Evolutionary conservation across 2,329 filamentous ascomycete species (phyloP).

Genomic region (Pezicula carpinea): DNA sequence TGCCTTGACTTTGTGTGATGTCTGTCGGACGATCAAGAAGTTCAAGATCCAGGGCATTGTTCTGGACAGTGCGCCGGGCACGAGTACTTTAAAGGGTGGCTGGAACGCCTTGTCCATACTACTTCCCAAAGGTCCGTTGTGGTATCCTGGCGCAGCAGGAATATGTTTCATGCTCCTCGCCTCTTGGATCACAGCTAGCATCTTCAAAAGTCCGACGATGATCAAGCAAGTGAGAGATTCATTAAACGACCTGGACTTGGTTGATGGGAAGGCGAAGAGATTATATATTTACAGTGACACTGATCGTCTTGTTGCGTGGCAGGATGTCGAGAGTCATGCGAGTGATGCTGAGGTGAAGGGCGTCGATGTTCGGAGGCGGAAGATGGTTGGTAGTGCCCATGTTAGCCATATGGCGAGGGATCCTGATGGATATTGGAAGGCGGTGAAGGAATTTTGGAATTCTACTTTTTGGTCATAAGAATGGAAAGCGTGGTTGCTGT

Average conservation of each 20-base stretch:
- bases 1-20: slow-evolving; percentile 5
- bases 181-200: neutral
- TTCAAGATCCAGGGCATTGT: slow-evolving; percentile 8
- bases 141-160: slow-evolving; percentile 3
- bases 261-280: slow-evolving; percentile 13
- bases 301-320: slow-evolving; percentile 12
- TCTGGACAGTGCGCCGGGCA: slow-evolving; percentile 13
- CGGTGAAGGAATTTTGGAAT: slow-evolving; percentile 10
- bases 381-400: slow-evolving; percentile 11
- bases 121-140: slow-evolving; percentile 4
- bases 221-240: slow-evolving; percentile 1
- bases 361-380: slow-evolving; percentile 7
- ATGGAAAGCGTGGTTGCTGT: too few species aligned
- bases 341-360: slow-evolving; percentile 9
- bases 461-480: too few species aligned
- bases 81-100: neutral
- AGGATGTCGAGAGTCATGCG: slow-evolving; percentile 15
- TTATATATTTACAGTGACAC: slow-evolving; percentile 18
- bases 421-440: slow-evolving; percentile 14
- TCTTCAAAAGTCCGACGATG: slow-evolving; percentile 3
- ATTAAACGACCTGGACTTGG: slow-evolving; percentile 10
- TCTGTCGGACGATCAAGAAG: slow-evolving; percentile 6
- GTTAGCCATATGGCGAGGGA: slow-evolving; percentile 15
- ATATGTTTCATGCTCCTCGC: neutral
- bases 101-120: slow-evolving; percentile 4